Percentiles rank a stretch among this genome's conserved stretches.
These are phyloP conservation scores for Powellomyces hirtus DNA, from an alignment of 192 early-diverging fungal species.

Conservation along the genomic window DNA sequence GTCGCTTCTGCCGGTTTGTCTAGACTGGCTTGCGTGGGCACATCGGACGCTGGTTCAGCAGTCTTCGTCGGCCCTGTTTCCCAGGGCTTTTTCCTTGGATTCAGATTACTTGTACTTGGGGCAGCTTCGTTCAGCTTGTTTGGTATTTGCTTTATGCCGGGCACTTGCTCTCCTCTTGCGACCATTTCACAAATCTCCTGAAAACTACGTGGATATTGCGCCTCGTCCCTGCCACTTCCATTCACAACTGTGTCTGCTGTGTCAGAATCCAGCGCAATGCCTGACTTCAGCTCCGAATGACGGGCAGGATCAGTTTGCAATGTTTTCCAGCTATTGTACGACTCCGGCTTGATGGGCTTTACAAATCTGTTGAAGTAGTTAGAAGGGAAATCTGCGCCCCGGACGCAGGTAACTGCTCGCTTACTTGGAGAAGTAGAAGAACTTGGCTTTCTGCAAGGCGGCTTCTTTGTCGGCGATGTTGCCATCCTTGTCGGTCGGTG, in stretches of 20 bases:
- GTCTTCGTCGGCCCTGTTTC: too few species aligned
- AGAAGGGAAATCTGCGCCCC: not conserved
- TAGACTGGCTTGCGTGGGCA: too few species aligned
- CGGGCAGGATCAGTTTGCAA: not conserved
- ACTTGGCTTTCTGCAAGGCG: slow-evolving; percentile 22
- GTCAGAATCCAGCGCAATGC: not conserved
- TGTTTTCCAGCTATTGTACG: not conserved
- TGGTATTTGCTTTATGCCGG: slow-evolving; percentile 43
- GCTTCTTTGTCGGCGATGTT: not conserved
- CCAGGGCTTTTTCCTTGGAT: slow-evolving; percentile 35
- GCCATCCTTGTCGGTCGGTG: not conserved
- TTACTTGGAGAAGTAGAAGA: slow-evolving; percentile 35
- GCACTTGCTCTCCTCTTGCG: slow-evolving; percentile 35
- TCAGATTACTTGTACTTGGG: slow-evolving; percentile 15
- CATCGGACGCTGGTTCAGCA: too few species aligned
- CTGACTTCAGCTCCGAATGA: not conserved
- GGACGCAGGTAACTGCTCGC: not conserved
- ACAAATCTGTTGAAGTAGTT: not conserved
- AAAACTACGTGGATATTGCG: slow-evolving; percentile 39
- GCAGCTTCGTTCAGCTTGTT: slow-evolving; percentile 29
- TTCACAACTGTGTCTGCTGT: not conserved
- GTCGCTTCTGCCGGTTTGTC: too few species aligned
- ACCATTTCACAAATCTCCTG: slow-evolving; percentile 47
- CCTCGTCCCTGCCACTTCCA: not conserved
- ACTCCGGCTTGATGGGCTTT: not conserved